These are phyloP conservation scores for Phlyctochytrium planicorne DNA, from an alignment of 192 early-diverging fungal species.

Conservation along the genomic window DNA sequence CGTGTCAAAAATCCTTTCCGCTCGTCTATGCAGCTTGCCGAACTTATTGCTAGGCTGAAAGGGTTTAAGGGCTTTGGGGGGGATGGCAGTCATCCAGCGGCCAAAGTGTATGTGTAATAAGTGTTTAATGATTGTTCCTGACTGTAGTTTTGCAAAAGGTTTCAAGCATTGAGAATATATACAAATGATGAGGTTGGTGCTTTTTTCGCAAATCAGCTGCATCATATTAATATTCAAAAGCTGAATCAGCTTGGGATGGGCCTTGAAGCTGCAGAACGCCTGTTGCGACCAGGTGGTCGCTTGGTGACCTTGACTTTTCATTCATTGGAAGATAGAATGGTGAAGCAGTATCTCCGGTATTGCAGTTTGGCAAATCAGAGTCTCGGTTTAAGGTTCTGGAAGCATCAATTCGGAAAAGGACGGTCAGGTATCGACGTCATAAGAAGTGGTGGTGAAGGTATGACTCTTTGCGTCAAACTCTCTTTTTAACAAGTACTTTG, in stretches of 20 bases:
- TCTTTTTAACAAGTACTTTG: too few relatives aligned
- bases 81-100: too few relatives aligned
- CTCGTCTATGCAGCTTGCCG: too few relatives aligned
- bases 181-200: background rate
- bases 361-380: conserved; percentile 16
- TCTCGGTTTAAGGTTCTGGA: conserved; percentile 18
- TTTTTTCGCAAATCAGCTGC: too few relatives aligned
- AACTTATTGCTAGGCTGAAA: too few relatives aligned
- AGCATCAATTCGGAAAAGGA: conserved; percentile 8
- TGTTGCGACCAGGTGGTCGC: conserved; percentile 53
- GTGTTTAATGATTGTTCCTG: too few relatives aligned
- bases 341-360: conserved; percentile 57
- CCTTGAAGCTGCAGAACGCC: conserved; percentile 24
- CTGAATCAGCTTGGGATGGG: background rate
- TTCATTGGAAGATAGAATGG: conserved; percentile 72
- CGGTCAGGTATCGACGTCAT: conserved; percentile 9
- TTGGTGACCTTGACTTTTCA: conserved; percentile 71
- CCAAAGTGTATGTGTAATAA: too few relatives aligned
- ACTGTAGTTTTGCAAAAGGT: too few relatives aligned
- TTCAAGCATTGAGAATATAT: background rate
- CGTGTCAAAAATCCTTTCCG: too few relatives aligned
- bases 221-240: too few relatives aligned
- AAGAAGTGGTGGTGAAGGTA: background rate
- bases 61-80: too few relatives aligned
- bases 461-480: background rate